Evolutionary conservation across 371 early-diverging fungal genomes (phyloP), one percentile per base, ranked within the genome.

Genomic region (Chytridiales sp.): DNA sequence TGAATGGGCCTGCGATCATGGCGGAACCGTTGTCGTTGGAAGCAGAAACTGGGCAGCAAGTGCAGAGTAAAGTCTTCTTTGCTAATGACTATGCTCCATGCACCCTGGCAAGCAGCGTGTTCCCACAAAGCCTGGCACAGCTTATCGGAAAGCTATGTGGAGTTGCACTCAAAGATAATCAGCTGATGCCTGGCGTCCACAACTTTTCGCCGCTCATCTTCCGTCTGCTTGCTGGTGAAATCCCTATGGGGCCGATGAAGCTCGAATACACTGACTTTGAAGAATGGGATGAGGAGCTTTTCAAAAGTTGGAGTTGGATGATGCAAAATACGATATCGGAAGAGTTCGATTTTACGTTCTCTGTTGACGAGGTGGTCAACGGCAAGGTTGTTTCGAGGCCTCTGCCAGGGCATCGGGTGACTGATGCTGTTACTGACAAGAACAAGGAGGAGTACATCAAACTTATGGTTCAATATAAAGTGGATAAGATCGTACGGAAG

Each of bases 241-340:
- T 13, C 3, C 11, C 9, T n/a, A n/a, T 11, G 11, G 11, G 38
- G 9, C n/a, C 38, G 11, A 59, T 59, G 30, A 19, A 17, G 6
- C 44, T 57, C 31, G 32, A 17, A 13, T 39, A 47, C 48, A 34
- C 34, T 11, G 58, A 64, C 31, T 47, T 64, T 46, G 57, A 40
- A 21, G 24, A 29, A 4, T 9, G 48, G 15, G 64, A 64, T 52
- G 15, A 15, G 13, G 51, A 32, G 43, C 26, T 64, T 27, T 56
- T 35, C 27, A 56, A 56, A 32, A 29, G 51, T n/a, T 49, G 56
- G 50, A 38, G 40, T 13, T 64, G 64, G 64, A 6, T 64, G 34
- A n/a, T 58, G n/a, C 31, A 56, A 9, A 35, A 29, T 31, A 9
- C 15, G 11, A 38, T 44, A 22, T 8, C 39, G n/a, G 48, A 30